A percentile compares a stretch with the other conserved stretches of the same genome.
Conservation (phyloP, 116 monocot genomes). For the Posidonia oceanica region DNA sequence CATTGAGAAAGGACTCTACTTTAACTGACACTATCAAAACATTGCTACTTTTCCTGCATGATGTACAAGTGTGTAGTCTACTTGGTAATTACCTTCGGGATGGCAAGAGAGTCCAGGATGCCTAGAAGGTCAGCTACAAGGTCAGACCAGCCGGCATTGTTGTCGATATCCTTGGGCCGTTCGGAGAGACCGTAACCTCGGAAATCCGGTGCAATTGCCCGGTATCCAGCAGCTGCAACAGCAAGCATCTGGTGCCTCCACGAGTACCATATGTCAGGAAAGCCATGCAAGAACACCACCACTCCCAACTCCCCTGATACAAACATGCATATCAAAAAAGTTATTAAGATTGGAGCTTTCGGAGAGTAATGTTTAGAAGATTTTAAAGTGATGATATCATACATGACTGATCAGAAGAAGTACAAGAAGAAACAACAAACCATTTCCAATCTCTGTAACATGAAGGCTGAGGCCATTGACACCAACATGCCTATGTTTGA, state of each 20-base stretch:
- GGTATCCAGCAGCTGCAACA: conserved; percentile 39
- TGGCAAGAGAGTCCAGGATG: conserved; percentile 31
- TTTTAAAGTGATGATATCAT: no score
- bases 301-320: conserved; percentile 22
- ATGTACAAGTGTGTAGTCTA: no score
- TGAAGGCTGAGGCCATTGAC: conserved; percentile 30
- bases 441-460: conserved; percentile 20
- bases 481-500: conserved; percentile 15
- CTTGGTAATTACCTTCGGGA: conserved; percentile 14
- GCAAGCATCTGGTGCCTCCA: conserved; percentile 70
- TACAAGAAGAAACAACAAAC: not conserved
- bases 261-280: conserved; percentile 78
- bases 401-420: not conserved
- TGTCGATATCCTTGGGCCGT: conserved; percentile 30
- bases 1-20: no score
- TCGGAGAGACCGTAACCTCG: conserved; percentile 52
- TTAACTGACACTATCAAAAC: no score
- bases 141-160: conserved; percentile 19
- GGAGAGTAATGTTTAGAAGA: no score
- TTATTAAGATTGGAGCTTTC: no score
- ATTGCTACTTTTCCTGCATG: no score
- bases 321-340: no score
- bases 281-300: conserved; percentile 54
- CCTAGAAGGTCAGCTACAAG: conserved; percentile 33
- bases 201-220: conserved; percentile 45